Conservation (phyloP, 441 rosid species). For the Flueggea neowawraea region DNA sequence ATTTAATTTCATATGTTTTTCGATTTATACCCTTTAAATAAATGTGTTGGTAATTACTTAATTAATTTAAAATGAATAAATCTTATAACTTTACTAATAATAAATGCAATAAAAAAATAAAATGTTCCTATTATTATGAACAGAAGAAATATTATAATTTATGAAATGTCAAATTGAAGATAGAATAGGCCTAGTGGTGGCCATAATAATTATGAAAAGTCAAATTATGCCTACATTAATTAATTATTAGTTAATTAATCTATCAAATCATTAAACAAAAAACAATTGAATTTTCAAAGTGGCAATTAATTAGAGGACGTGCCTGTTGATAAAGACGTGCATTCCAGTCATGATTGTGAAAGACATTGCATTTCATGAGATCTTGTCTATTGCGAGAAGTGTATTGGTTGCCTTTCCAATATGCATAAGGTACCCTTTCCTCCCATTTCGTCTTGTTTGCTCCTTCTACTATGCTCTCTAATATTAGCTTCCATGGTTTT, state of each 20-base stretch:
- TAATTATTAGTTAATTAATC: not conserved
- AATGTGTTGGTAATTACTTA: too few species aligned
- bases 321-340: constrained; percentile 68
- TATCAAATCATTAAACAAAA: not conserved
- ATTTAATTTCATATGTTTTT: too few species aligned
- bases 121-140: too few species aligned
- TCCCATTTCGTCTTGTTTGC: constrained; percentile 48
- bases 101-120: too few species aligned
- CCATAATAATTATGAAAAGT: too few species aligned
- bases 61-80: too few species aligned
- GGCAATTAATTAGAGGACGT: not conserved
- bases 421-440: constrained; percentile 70
- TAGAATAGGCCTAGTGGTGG: too few species aligned
- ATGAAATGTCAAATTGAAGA: too few species aligned
- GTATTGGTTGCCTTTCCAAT: constrained; percentile 85
- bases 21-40: too few species aligned
- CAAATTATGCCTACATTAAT: not conserved
- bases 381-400: constrained; percentile 52
- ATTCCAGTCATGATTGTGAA: constrained; percentile 61
- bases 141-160: too few species aligned
- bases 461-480: constrained; percentile 59
- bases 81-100: too few species aligned
- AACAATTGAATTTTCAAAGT: too few species aligned
- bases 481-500: constrained; percentile 57
- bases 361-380: constrained; percentile 66